Evolutionary conservation across 495 filamentous ascomycete species (phyloP).

Genomic region (Hypoxylon rickii): DNA sequence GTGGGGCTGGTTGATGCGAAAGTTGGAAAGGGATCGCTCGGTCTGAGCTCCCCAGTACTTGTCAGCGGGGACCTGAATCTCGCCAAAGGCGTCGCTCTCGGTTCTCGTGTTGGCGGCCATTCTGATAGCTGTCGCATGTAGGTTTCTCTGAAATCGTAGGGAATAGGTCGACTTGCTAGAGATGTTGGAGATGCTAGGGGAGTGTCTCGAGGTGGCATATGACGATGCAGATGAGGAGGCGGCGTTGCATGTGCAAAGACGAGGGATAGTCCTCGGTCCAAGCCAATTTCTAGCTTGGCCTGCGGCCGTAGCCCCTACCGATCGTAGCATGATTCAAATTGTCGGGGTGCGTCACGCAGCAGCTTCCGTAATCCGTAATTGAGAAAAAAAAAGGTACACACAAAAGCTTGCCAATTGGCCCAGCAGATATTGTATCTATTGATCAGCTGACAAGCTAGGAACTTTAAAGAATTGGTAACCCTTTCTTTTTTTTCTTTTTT

Average conservation of each 20-base stretch:
- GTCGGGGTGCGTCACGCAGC: constrained; percentile 10
- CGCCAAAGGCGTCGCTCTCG: constrained; percentile 97
- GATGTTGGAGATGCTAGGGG: constrained; percentile 19
- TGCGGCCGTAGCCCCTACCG: constrained; percentile 47
- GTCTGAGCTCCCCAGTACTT: constrained; percentile 99
- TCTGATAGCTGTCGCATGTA: constrained; percentile 54
- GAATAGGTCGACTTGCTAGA: constrained; percentile 29
- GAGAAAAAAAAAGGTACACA: constrained; percentile 8
- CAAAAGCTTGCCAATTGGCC: constrained; percentile 34
- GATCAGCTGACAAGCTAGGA: constrained; percentile 19
- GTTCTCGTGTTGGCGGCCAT: constrained; percentile 66
- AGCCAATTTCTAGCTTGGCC: constrained; percentile 40
- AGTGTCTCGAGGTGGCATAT: constrained; percentile 20
- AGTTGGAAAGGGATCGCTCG: constrained; percentile 95
- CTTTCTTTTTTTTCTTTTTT: too few species aligned
- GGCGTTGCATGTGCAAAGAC: constrained; percentile 47
- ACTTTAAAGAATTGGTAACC: constrained; percentile 6
- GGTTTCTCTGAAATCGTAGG: constrained; percentile 42
- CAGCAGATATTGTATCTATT: background rate
- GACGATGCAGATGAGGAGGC: constrained; percentile 31
- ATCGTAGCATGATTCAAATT: constrained; percentile 47
- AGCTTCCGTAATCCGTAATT: constrained; percentile 21
- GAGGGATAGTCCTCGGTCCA: constrained; percentile 48
- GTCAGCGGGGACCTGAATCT: constrained; percentile 87
- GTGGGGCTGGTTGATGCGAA: constrained; percentile 98